These are phyloP conservation scores for Mallotus nudiflorus DNA, from an alignment of 345 rosid genomes.

Conservation along the genomic window DNA sequence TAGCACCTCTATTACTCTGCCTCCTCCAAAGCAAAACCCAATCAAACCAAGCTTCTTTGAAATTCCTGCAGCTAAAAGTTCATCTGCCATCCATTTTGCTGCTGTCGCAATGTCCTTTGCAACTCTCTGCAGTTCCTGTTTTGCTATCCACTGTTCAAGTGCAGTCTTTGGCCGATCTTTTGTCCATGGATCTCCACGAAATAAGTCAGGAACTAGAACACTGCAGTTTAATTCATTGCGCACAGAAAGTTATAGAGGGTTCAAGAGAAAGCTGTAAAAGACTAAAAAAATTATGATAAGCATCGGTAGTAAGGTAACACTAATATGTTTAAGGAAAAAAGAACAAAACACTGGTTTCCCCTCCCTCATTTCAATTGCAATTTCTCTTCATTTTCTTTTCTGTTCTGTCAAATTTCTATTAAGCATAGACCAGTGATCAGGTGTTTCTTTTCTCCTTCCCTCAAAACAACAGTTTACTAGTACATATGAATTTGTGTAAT, in stretches of 20 bases:
- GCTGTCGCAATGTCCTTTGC: slow-evolving; percentile 49
- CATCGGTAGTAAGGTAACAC: neutral
- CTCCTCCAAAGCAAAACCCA: slow-evolving; percentile 91
- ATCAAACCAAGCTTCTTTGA: slow-evolving; percentile 78
- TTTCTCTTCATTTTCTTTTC: neutral
- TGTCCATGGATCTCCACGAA: slow-evolving; percentile 81
- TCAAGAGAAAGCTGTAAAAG: neutral
- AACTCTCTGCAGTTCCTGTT: slow-evolving; percentile 53
- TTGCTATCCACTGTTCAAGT: slow-evolving; percentile 55
- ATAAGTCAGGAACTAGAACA: slow-evolving; percentile 87
- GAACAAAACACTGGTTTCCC: no score
- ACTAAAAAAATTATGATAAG: neutral
- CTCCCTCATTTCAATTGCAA: no score
- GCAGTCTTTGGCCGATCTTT: slow-evolving; percentile 43
- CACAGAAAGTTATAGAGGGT: slow-evolving; percentile 2
- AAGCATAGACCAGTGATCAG: no score
- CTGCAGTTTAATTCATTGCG: slow-evolving; percentile 36
- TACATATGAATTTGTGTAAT: neutral
- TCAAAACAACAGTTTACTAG: neutral
- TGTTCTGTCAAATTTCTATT: neutral
- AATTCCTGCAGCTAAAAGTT: slow-evolving; percentile 71
- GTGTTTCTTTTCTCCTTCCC: neutral
- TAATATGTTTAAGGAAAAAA: neutral
- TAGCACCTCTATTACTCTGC: slow-evolving; percentile 60
- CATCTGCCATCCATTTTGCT: slow-evolving; percentile 75